Conservation (phyloP, 176 grass and related monocot genomes). For the Juncus inflexus region DNA sequence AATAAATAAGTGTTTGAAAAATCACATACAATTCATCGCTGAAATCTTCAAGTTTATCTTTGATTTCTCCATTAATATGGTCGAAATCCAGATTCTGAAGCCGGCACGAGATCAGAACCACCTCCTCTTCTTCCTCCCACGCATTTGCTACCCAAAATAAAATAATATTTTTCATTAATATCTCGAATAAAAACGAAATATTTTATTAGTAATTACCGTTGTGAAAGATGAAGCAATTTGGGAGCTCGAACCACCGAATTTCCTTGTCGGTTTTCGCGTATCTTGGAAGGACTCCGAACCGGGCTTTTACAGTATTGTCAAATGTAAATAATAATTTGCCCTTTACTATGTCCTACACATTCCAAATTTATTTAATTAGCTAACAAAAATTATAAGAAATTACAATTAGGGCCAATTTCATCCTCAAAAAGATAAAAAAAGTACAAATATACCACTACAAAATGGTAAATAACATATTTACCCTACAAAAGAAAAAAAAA, state of each 20-base stretch:
- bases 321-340: conserved; percentile 75
- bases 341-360: conserved; percentile 70
- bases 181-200: too few species aligned
- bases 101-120: conserved; percentile 61
- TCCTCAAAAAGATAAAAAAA: too few species aligned
- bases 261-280: conserved; percentile 59
- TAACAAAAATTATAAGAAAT: too few species aligned
- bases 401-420: too few species aligned
- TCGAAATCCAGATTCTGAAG: conserved; percentile 72
- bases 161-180: background rate
- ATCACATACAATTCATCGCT: conserved; percentile 56
- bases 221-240: conserved; percentile 87
- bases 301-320: conserved; percentile 72
- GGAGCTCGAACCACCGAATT: conserved; percentile 92
- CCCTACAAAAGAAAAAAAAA: too few species aligned
- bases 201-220: conserved; percentile 39
- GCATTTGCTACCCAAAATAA: conserved; percentile 52
- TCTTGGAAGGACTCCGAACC: conserved; percentile 66
- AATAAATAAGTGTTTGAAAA: conserved; percentile 11
- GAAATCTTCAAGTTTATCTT: conserved; percentile 52
- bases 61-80: conserved; percentile 41
- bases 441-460: too few species aligned
- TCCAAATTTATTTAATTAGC: background rate
- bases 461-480: too few species aligned
- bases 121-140: conserved; percentile 78